Evolutionary conservation across 2,329 filamentous ascomycete genomes (phyloP).

Genomic region (Pseudogymnoascus sp.): DNA sequence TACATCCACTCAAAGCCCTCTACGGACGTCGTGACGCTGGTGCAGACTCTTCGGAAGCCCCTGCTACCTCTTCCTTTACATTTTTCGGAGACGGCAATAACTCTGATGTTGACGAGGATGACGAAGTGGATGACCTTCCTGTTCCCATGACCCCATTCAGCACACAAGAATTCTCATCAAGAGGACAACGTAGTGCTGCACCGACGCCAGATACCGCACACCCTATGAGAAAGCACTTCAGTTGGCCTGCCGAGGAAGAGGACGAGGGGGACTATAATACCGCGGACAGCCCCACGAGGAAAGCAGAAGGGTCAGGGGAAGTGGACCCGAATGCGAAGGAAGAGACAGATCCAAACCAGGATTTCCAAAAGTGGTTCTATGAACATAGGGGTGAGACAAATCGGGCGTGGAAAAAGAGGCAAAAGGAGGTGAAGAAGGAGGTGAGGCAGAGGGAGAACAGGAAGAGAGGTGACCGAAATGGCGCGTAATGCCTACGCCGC

Average conservation of each 20-base stretch:
- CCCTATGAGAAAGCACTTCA: constrained; percentile 55
- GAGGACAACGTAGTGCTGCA: constrained; percentile 75
- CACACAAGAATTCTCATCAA: constrained; percentile 66
- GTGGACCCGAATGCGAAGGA: constrained; percentile 18
- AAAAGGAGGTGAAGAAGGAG: constrained; percentile 57
- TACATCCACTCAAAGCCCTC: constrained; percentile 85
- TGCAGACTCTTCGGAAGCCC: constrained; percentile 30
- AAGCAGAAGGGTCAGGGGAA: constrained; percentile 23
- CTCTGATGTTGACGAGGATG: constrained; percentile 39
- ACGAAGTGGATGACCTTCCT: constrained; percentile 31
- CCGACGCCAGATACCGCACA: constrained; percentile 92
- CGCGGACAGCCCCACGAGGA: constrained; percentile 17
- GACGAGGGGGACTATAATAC: constrained; percentile 40
- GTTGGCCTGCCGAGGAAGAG: constrained; percentile 45
- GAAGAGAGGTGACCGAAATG: constrained; percentile 34
- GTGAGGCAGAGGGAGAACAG: constrained; percentile 60
- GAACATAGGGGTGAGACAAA: constrained; percentile 59
- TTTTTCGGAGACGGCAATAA: constrained; percentile 63
- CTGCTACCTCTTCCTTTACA: constrained; percentile 58
- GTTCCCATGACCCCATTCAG: constrained; percentile 77
- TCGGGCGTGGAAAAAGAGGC: constrained; percentile 57
- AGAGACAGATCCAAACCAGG: constrained; percentile 31
- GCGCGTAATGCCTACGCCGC: background rate
- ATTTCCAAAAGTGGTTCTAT: constrained; percentile 64
- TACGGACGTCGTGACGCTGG: constrained; percentile 65